phyloP scores from a whole-genome alignment of 768 basidiomycete species.

The Lentinula raphanica region DNA sequence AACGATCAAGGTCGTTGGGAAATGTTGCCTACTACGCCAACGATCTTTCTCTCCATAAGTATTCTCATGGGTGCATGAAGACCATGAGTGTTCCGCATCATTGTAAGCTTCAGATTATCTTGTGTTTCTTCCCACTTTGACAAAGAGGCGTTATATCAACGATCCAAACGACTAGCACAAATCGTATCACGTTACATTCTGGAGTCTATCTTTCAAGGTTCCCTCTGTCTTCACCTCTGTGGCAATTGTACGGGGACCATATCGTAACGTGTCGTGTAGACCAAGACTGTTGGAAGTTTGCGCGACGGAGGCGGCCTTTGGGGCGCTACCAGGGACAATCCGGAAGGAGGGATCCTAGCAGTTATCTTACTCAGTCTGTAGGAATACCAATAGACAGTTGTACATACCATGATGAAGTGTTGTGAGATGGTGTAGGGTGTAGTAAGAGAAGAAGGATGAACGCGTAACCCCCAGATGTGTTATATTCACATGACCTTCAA shows the following conservation, averaged over 20 bases:
- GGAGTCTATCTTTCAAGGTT: constrained; percentile 63
- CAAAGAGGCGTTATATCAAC: neutral
- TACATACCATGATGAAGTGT: neutral
- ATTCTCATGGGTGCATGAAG: constrained; percentile 84
- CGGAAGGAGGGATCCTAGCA: constrained; percentile 55
- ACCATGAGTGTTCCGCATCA: constrained; percentile 81
- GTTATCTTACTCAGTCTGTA: neutral
- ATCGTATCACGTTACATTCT: constrained; percentile 80
- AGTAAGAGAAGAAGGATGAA: constrained; percentile 4
- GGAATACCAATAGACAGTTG: neutral
- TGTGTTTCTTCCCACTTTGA: constrained; percentile 91
- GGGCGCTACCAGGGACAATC: constrained; percentile 51
- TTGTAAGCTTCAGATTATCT: constrained; percentile 76
- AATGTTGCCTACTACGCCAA: constrained; percentile 53
- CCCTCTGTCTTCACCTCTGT: constrained; percentile 62
- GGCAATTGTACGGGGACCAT: constrained; percentile 80
- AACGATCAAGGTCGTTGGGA: neutral
- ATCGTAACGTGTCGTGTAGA: constrained; percentile 81
- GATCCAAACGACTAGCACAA: neutral
- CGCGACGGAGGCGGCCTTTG: constrained; percentile 59
- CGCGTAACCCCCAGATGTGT: constrained; percentile 18
- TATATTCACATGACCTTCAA: constrained; percentile 8
- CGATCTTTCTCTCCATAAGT: constrained; percentile 92
- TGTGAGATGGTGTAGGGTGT: too few species aligned
- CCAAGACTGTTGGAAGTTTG: constrained; percentile 73